These are phyloP conservation scores for Xanthoconium purpureum DNA, from an alignment of 768 basidiomycete species.

Conservation along the genomic window DNA sequence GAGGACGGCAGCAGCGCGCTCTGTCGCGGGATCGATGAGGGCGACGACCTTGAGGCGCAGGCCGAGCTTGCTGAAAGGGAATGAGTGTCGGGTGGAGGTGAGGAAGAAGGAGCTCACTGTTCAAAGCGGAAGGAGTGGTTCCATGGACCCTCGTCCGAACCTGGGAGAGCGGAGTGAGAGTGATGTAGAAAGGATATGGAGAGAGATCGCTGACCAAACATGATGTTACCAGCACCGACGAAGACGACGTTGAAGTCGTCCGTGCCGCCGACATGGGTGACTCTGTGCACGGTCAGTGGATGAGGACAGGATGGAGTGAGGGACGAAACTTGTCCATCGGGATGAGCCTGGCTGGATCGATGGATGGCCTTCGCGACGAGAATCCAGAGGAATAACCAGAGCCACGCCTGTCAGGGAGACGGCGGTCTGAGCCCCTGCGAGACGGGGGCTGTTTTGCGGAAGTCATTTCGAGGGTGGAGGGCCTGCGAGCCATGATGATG, in stretches of 20 bases:
- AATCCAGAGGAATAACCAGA: conserved; percentile 45
- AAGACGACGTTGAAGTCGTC: conserved; percentile 92
- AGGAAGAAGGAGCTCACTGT: conserved; percentile 50
- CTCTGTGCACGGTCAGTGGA: conserved; percentile 33
- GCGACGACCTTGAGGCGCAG: conserved; percentile 94
- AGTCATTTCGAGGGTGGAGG: conserved; percentile 33
- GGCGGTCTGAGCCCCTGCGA: conserved; percentile 46
- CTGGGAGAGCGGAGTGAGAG: conserved; percentile 36
- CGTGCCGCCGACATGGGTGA: conserved; percentile 51
- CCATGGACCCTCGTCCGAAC: conserved; percentile 88
- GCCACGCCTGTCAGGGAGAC: conserved; percentile 44
- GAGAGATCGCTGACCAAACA: conserved; percentile 70
- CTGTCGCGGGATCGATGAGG: conserved; percentile 85
- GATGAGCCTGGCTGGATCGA: conserved; percentile 72
- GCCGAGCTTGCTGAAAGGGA: conserved; percentile 74
- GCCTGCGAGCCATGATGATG: conserved; percentile 24
- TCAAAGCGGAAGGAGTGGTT: conserved; percentile 90
- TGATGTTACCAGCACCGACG: conserved; percentile 95
- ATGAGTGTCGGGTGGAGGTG: conserved; percentile 6
- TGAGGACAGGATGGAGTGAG: background rate
- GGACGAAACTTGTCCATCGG: conserved; percentile 73
- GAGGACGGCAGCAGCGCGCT: conserved; percentile 77
- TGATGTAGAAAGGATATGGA: background rate
- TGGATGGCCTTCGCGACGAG: conserved; percentile 64
- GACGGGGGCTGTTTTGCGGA: conserved; percentile 30